Base-by-base conservation (phyloP, 805 yeast genomes). In the Barnettozyma vustinii region DNA sequence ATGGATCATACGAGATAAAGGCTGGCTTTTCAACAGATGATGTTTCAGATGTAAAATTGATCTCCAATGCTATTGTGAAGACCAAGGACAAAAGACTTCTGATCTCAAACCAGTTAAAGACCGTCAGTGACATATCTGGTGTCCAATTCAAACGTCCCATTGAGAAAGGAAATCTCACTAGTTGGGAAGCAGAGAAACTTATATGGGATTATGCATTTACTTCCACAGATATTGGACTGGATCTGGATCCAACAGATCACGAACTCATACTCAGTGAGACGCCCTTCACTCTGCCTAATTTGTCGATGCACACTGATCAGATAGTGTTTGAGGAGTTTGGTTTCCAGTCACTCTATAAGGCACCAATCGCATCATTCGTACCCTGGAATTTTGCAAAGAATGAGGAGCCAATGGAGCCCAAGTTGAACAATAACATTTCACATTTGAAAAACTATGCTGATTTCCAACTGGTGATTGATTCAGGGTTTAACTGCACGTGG, bases 271-370 rank as follows among this genome's bases (percentile, higher is more conserved):
- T 87, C 44, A 82, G 91, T 2, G 97, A 94, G 59, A 72, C 88
- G 5, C 92, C 96, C 21, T 81, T 84, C 61, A 85, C 89, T 45
- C 68, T 92, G 30, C 94, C 96, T 2, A 84, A 81, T 46, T 72
- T 92, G 30, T 86, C 95, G 35, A 81, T 81, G 56, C 86, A 86
- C 64, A 84, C 88, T 15, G 98, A 94, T 63, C 96, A 90, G 67
- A 85, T 94, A 0, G 77, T 94, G 0, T 92, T 95, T 68, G 99
- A 94, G 65, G 98, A 94, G 61, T 94, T 84, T 61, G 96, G 88
- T 3, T 86, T 94, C 60, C 74, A 74, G 13, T 76, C 80, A 30
- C 76, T 87, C 51, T 85, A 82, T 54, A 73, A 96, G 50, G 77
- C 87, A 20, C 79, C 86, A 0, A 74, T 80, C 0, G 81, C 77